Evolutionary conservation across 2,329 filamentous ascomycete genomes (phyloP).

Genomic region (Fusarium setosum): DNA sequence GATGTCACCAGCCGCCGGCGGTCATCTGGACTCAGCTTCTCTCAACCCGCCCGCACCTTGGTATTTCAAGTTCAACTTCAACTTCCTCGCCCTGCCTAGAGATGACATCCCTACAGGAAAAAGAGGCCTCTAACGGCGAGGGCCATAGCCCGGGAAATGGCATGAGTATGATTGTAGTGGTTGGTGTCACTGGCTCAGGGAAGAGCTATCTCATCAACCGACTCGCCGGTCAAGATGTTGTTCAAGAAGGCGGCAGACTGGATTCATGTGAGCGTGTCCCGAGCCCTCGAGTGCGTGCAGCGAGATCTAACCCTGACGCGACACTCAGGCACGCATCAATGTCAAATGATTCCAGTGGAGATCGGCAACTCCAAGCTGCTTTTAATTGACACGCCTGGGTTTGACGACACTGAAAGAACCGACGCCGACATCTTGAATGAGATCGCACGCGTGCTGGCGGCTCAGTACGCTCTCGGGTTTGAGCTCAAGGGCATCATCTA

Average conservation of each 20-base stretch:
- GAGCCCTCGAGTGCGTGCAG: no score
- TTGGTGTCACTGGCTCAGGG: not conserved
- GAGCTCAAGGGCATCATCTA: not conserved
- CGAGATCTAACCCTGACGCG: not conserved
- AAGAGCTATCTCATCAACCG: not conserved
- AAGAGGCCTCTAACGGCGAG: not conserved
- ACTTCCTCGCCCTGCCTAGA: not conserved
- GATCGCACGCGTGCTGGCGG: not conserved
- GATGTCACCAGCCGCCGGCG: no score
- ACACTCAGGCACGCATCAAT: not conserved
- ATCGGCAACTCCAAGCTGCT: not conserved
- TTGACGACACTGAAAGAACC: not conserved
- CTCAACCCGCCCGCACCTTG: no score
- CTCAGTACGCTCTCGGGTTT: not conserved
- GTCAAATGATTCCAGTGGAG: not conserved
- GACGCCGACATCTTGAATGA: not conserved
- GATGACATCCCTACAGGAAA: no score
- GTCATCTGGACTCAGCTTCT: no score
- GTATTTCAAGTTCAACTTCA: no score
- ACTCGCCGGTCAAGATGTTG: not conserved
- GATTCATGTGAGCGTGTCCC: not conserved
- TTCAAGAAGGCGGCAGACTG: not conserved
- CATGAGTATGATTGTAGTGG: not conserved
- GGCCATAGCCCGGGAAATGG: not conserved
- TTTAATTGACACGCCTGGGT: not conserved